Percentiles rank a stretch among this genome's conserved stretches.
Conservation (phyloP, 371 early-diverging fungal genomes). For the Apophysomyces sp. region DNA sequence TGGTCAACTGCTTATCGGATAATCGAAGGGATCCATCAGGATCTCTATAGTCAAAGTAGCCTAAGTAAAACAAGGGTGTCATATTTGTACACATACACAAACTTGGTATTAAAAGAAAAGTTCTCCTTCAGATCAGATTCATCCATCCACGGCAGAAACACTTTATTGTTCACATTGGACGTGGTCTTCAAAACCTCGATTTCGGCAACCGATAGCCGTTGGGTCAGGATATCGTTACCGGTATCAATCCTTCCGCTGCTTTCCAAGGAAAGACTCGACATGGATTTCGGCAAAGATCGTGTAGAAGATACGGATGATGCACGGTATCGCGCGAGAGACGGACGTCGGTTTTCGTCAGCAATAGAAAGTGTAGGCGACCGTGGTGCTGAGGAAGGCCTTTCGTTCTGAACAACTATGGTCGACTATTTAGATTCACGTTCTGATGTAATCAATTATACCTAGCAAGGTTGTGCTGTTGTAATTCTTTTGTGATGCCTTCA, state of each 20-base stretch:
- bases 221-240: conserved; percentile 10
- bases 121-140: conserved; percentile 61
- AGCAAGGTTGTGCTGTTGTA: conserved; percentile 15
- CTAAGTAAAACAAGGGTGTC: no score
- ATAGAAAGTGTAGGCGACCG: conserved; percentile 10
- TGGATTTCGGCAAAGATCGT: background rate
- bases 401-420: conserved; percentile 12
- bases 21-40: conserved; percentile 77
- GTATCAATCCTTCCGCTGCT: background rate
- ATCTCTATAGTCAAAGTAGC: no score
- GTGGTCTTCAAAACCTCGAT: conserved; percentile 62
- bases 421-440: background rate
- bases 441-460: conserved; percentile 4
- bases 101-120: conserved; percentile 47
- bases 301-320: conserved; percentile 13
- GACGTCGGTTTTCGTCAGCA: background rate
- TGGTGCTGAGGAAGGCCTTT: conserved; percentile 2
- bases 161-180: conserved; percentile 69
- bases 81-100: conserved; percentile 27
- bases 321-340: conserved; percentile 13
- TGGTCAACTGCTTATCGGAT: conserved; percentile 70
- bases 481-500: conserved; percentile 27
- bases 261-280: conserved; percentile 9
- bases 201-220: conserved; percentile 46
- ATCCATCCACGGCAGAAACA: conserved; percentile 78